Base-by-base conservation (phyloP, 257 asterid genomes). In the Solanum pinnatisectum region DNA sequence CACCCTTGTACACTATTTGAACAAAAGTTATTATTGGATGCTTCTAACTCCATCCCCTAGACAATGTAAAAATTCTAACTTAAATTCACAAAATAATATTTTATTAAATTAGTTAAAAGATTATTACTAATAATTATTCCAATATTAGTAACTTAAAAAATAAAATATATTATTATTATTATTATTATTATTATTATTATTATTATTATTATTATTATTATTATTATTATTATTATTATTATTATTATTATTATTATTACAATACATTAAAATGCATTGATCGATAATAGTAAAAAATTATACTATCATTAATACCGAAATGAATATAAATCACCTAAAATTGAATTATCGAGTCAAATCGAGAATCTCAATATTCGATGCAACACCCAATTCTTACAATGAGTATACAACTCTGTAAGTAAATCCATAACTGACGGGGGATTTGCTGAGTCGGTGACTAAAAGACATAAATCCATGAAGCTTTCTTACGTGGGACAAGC, bases 251-350 rank as follows among this genome's bases (percentile, higher is more conserved):
- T 7, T n/a, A 65, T 12, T 67, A 12, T 67, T 5, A 12, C 1
- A 6, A 32, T 16, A 6, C 0, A 8, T 70, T 15, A 16, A 71
- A 71, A 71, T 30, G n/a, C 1, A 32, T 32, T 13, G n/a, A 30
- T 70, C 2, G 40, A 71, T 67, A 70, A 15, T 67, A 67, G 4
- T 18, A 52, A 67, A 10, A 67, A 67, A 67, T 25, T 27, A 13
- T 67, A 52, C 10, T 10, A n/a, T 5, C 0, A 65, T 11, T 4
- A 65, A 65, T 0, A 4, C 0, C 8, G 0, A 0, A 0, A 13
- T 27, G 5, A 25, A 12, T 15, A 67, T 67, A 67, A 67, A 67
- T 25, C 73, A 67, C 18, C 33, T 11, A 23, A 67, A 67, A 25
- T 67, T 6, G 9, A 65, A 65, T 25, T 25, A n/a, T 22, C 4